Evolutionary conservation across 225 moss, liverwort and hornwort genomes (phyloP), one percentile per base, ranked within the genome.

Genomic region (Bryum argenteum): DNA sequence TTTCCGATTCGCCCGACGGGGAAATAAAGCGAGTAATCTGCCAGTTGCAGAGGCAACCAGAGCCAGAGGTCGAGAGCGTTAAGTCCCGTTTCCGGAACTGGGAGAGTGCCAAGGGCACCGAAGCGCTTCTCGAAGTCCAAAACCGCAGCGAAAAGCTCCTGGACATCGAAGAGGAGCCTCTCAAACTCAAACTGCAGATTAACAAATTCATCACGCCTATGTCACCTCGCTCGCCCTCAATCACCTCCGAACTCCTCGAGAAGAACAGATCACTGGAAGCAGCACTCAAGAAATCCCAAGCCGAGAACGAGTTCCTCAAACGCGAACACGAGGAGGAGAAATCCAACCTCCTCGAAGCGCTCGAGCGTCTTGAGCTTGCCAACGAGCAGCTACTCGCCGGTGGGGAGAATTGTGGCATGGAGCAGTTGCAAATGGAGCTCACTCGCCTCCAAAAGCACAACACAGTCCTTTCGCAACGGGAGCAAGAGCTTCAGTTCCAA

Each of bases 1-100:
- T 75, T 9, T 22, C 68, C 54, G 77, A 82, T 52, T 82, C 80
- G 0, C 71, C 78, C 0, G 86, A 86, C 14, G 83, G 83, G 1
- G 86, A 87, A 53, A 84, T 87, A 58, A 87, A 87, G 79, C 87
- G 79, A 24, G 87, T 87, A 23, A 87, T 83, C 21, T 87, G 81
- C 60, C 76, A 76, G 71, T 71, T 69, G 17, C 83, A 84, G 79
- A 75, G 78, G 61, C 80, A 63, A n/a, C 74, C 79, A 0, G 87
- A 83, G 44, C 28, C 41, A 5, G 86, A 86, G 51, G 59, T 59
- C 9, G 80, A 80, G 6, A 66, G 69, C 16, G 59, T 73, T 10
- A 83, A 86, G 58, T 66, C 78, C 10, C 75, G 75, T 37, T 58
- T 83, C 11, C 66, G 54, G 45, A 63, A 64, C 45, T 83, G 83